phyloP scores from a whole-genome alignment of 2,329 filamentous ascomycete genomes.

The Trichoderma koningii region DNA sequence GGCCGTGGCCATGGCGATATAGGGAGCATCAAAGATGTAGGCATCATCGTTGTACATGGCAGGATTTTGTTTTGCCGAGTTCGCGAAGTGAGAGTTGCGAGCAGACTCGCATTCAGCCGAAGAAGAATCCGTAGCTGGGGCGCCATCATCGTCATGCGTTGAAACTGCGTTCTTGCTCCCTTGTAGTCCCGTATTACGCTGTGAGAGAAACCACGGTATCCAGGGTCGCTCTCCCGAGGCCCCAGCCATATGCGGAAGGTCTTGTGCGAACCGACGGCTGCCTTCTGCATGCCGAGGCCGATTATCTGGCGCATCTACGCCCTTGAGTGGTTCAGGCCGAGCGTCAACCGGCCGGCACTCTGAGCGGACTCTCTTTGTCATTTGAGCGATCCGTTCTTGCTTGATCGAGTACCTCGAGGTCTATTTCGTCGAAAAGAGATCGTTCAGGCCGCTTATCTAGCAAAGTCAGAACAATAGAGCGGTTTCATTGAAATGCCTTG shows the following conservation, averaged over 20 bases:
- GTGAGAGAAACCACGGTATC: conserved; percentile 9
- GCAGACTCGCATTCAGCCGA: not conserved
- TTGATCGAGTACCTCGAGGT: no score
- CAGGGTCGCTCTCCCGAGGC: not conserved
- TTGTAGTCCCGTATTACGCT: not conserved
- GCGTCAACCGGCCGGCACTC: not conserved
- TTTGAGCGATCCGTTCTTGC: not conserved
- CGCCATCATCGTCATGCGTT: not conserved
- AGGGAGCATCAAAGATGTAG: not conserved
- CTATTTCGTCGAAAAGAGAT: no score
- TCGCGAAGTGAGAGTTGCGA: not conserved
- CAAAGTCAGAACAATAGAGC: no score
- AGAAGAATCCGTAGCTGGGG: not conserved
- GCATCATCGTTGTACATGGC: not conserved
- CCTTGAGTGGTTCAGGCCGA: not conserved
- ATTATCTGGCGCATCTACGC: not conserved
- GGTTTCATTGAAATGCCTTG: no score
- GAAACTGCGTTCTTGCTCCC: not conserved
- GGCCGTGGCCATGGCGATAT: not conserved
- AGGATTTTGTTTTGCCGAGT: not conserved
- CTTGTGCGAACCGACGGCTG: conserved; percentile 13
- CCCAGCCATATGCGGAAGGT: not conserved
- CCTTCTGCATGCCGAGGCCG: conserved; percentile 7
- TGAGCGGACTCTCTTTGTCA: not conserved
- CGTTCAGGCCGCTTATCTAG: no score